Conservation (phyloP, 192 early-diverging fungal species). For the Jimgerdemannia flammicorona region DNA sequence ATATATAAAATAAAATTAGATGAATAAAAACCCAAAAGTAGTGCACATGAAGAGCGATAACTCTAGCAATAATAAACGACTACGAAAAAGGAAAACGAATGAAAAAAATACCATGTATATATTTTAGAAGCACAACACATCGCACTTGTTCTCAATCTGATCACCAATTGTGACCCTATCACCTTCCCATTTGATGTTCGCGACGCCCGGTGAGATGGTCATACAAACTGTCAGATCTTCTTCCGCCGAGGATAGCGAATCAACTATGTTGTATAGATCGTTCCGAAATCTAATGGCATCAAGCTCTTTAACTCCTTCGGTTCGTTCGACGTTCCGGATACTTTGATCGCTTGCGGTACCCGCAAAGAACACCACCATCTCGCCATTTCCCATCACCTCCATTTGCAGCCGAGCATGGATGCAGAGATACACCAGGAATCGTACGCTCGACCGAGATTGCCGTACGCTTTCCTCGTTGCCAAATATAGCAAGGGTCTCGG, state of each 20-base stretch:
- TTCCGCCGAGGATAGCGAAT: background rate
- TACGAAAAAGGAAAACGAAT: no score
- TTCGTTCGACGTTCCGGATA: background rate
- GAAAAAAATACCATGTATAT: no score
- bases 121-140: background rate
- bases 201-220: background rate
- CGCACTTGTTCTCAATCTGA: background rate
- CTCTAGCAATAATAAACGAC: no score
- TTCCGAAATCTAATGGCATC: background rate
- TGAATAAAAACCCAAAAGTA: no score
- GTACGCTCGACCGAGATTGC: background rate
- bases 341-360: background rate
- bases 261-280: background rate
- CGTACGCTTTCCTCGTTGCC: background rate
- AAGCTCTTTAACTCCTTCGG: background rate
- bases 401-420: background rate
- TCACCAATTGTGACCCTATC: background rate
- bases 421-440: background rate
- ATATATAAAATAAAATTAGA: no score
- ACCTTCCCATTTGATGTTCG: background rate
- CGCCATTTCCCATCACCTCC: background rate
- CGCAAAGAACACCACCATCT: background rate
- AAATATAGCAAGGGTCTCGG: background rate
- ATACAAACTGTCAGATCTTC: background rate
- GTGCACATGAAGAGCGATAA: no score